phyloP scores from a whole-genome alignment of 352 stramenopile species.

The Lagenidium sp. region DNA sequence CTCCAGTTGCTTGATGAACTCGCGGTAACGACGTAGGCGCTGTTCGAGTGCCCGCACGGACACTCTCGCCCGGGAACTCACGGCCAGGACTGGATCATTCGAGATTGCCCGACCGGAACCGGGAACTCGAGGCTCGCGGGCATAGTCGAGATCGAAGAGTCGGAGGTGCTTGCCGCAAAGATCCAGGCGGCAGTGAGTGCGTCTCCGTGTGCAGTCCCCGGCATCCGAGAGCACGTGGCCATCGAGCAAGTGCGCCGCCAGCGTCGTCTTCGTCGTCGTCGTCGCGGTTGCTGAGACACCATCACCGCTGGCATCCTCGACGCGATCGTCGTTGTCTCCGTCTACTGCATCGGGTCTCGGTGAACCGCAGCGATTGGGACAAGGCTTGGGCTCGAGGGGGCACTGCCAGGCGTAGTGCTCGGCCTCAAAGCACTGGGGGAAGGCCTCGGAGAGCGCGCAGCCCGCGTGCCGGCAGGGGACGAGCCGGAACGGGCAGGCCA shows the following conservation, averaged over 20 bases:
- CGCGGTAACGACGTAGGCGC: conserved; percentile 1
- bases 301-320: no score
- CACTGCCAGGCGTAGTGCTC: conserved; percentile 73
- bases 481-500: conserved; percentile 42
- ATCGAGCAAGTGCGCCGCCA: conserved; percentile 29
- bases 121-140: no score
- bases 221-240: conserved; percentile 32
- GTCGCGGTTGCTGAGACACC: no score
- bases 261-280: no score
- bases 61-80: neutral
- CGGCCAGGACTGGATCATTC: no score
- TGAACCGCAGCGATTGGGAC: conserved; percentile 19
- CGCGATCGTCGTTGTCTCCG: no score
- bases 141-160: conserved; percentile 23
- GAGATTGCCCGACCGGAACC: no score
- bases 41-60: conserved; percentile 9
- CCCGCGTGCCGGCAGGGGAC: conserved; percentile 33
- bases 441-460: conserved; percentile 26
- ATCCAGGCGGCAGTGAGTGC: conserved; percentile 38
- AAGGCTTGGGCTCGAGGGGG: conserved; percentile 28
- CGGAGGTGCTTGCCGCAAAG: conserved; percentile 56
- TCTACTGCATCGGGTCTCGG: no score
- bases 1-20: conserved; percentile 7
- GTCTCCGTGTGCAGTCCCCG: conserved; percentile 31
- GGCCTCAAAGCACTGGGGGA: conserved; percentile 34